A percentile compares a stretch with the other conserved stretches of the same genome.
These are phyloP conservation scores for Chrysoporthe austroafricana DNA, from an alignment of 2,329 filamentous ascomycete species.

Conservation along the genomic window DNA sequence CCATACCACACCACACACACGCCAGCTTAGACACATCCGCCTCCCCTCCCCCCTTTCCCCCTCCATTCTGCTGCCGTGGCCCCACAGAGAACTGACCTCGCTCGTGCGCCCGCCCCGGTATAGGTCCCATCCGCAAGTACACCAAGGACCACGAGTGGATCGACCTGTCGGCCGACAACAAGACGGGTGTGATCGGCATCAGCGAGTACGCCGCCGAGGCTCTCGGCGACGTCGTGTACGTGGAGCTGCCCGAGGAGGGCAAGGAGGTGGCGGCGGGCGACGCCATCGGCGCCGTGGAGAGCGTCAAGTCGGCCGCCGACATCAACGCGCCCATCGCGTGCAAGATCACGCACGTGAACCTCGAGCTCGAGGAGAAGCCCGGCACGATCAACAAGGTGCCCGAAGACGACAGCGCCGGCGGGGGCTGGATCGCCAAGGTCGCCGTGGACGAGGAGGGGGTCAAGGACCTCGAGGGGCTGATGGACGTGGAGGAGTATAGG, in stretches of 20 bases:
- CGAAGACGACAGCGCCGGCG: conserved; percentile 73
- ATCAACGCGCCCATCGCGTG: conserved; percentile 89
- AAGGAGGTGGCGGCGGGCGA: conserved; percentile 76
- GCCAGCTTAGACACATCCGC: not conserved
- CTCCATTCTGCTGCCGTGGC: no score
- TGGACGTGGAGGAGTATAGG: conserved; percentile 80
- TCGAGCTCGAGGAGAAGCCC: conserved; percentile 79
- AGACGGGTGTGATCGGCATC: conserved; percentile 81
- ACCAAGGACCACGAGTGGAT: conserved; percentile 99
- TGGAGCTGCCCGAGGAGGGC: conserved; percentile 81
- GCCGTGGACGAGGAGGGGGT: conserved; percentile 68
- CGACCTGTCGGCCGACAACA: conserved; percentile 81
- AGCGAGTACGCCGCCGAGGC: conserved; percentile 89
- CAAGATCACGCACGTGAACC: conserved; percentile 75
- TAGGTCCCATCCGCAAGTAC: conserved; percentile 77
- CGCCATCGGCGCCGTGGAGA: conserved; percentile 91
- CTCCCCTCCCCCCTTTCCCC: not conserved
- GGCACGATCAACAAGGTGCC: conserved; percentile 86
- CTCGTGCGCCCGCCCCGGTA: not conserved
- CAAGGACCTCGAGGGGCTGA: conserved; percentile 73
- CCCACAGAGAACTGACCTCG: not conserved
- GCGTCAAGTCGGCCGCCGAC: conserved; percentile 97
- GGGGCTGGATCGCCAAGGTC: conserved; percentile 93
- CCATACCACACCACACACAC: conserved; percentile 13
- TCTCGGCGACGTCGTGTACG: conserved; percentile 95